phyloP scores from a whole-genome alignment of 768 basidiomycete genomes.

The Hebeloma cylindrosporum region DNA sequence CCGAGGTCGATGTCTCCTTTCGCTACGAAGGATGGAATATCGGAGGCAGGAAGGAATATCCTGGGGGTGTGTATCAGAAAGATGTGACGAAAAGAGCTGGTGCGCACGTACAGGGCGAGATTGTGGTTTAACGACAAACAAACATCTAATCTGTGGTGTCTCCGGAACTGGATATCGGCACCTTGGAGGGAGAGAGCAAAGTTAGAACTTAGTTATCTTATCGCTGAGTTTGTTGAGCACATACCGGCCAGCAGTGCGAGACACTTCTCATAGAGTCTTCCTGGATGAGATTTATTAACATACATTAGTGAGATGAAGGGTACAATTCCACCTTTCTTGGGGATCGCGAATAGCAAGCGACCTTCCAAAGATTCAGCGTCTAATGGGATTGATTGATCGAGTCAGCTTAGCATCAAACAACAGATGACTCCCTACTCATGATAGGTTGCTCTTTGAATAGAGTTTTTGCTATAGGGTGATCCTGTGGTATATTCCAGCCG shows the following conservation, averaged over 20 bases:
- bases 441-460: conserved; percentile 6
- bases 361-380: conserved; percentile 82
- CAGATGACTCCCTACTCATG: conserved; percentile 20
- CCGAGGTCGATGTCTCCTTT: conserved; percentile 96
- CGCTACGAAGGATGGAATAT: conserved; percentile 98
- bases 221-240: conserved; percentile 17
- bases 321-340: conserved; percentile 80
- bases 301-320: conserved; percentile 7
- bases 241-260: conserved; percentile 79
- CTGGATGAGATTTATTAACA: conserved; percentile 36
- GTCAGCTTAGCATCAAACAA: conserved; percentile 2
- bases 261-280: conserved; percentile 89
- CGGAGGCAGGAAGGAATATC: conserved; percentile 93
- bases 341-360: conserved; percentile 90
- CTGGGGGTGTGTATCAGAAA: conserved; percentile 40
- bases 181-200: conserved; percentile 43
- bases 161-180: conserved; percentile 93
- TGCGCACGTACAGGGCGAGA: conserved; percentile 84
- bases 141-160: conserved; percentile 86
- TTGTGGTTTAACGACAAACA: conserved; percentile 92
- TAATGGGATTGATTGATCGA: conserved; percentile 21
- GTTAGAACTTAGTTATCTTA: conserved; percentile 11
- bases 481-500: conserved; percentile 1
- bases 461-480: conserved; percentile 3
- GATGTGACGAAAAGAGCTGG: neutral